Evolutionary conservation across 352 stramenopile genomes (phyloP), one percentile per base, ranked within the genome.

Genomic region (Aphanomyces invadans): DNA sequence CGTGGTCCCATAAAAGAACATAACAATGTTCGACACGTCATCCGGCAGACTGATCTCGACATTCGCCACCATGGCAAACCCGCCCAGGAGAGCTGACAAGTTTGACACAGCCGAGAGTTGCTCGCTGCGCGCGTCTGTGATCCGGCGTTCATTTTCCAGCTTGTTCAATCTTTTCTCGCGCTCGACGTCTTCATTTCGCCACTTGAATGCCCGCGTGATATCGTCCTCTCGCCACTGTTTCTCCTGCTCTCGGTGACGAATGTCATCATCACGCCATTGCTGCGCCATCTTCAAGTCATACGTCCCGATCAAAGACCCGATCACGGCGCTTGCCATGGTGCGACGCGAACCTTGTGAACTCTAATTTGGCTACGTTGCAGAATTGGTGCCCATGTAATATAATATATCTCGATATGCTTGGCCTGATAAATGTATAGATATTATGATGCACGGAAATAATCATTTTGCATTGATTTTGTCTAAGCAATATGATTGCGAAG

Each of bases 191-290:
- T 76, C 79, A 31, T 72, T 66, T 21, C 83, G 80, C 80, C 83
- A 91, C 71, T 78, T 68, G 68, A 88, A 74, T 33, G 75, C 80
- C 31, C 83, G 80, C 65, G 86, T 74, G 39, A 86, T 81, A 61
- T 88, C 83, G 72, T 91, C 80, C 36, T 88, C 83, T 54, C 83
- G 76, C 80, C 80, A 89, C 69, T 89, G 83, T n/a, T 83, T 73
- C 71, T 89, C 75, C 68, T 89, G 79, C 63, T 88, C 79, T 4
- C 81, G 79, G 62, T 80, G 69, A 9, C 69, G 55, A 65, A 89
- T 77, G 71, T 90, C 80, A 55, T 92, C 83, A 57, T 87, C 73
- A 25, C 83, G 76, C 83, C 83, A 91, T 54, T 87, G 78, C 71
- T 89, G 88, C 53, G 83, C 78, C 57, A 81, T 87, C 57, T 75